phyloP scores from a whole-genome alignment of 2,329 filamentous ascomycete genomes.

The Aspergillus caelatus region DNA sequence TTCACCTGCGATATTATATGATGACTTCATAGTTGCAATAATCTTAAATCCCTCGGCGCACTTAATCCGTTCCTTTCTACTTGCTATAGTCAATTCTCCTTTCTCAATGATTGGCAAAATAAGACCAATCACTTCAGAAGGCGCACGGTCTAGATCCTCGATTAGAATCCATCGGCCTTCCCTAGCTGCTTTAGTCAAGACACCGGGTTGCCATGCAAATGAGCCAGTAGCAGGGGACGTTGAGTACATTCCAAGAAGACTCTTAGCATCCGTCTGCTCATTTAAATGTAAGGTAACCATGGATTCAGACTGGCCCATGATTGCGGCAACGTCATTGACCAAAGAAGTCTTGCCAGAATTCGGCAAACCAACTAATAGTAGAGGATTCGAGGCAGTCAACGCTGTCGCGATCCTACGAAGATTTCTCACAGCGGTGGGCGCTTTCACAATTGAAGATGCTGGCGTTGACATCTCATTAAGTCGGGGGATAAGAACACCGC shows the following conservation, averaged over 20 bases:
- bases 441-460: constrained; percentile 64
- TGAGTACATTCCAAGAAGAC: constrained; percentile 91
- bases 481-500: constrained; percentile 66
- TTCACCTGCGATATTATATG: constrained; percentile 66
- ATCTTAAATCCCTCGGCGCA: constrained; percentile 86
- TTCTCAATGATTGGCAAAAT: constrained; percentile 90
- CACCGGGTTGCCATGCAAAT: constrained; percentile 89
- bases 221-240: constrained; percentile 84
- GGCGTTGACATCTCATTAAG: constrained; percentile 53
- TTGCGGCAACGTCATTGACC: constrained; percentile 77
- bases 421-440: constrained; percentile 73
- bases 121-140: constrained; percentile 91
- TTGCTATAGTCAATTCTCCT: constrained; percentile 87
- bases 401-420: constrained; percentile 68
- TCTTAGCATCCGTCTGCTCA: constrained; percentile 97
- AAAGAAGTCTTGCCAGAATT: constrained; percentile 90
- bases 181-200: constrained; percentile 88
- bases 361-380: constrained; percentile 79
- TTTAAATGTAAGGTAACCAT: constrained; percentile 97
- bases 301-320: constrained; percentile 74
- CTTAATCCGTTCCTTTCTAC: constrained; percentile 79
- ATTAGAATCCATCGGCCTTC: constrained; percentile 97
- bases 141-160: constrained; percentile 92
- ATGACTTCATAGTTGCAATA: constrained; percentile 84
- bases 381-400: constrained; percentile 68